phyloP scores from a whole-genome alignment of 768 basidiomycete species.

The Suillus subalutaceus region DNA sequence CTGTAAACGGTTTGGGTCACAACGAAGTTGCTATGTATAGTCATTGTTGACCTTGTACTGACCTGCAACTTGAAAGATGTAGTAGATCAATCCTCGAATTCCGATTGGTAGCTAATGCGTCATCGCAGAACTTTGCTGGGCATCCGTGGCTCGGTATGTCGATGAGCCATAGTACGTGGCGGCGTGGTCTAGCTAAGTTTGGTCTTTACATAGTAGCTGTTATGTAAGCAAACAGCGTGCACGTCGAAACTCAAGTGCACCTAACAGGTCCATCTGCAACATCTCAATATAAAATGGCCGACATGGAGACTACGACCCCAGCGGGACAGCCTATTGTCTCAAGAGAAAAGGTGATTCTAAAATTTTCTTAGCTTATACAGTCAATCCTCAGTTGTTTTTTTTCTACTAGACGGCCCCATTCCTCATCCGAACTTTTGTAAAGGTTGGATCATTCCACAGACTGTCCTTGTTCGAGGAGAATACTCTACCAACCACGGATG shows the following conservation, averaged over 20 bases:
- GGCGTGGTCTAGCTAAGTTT: neutral
- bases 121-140: neutral
- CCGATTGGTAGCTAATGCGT: neutral
- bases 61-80: neutral
- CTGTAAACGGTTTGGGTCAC: neutral
- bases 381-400: conserved; percentile 7
- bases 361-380: neutral
- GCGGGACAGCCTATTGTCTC: conserved; percentile 51
- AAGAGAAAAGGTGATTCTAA: conserved; percentile 54
- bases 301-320: conserved; percentile 46
- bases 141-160: neutral
- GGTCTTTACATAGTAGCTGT: neutral
- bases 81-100: neutral
- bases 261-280: neutral
- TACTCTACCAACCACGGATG: conserved; percentile 74
- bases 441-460: conserved; percentile 79
- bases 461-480: conserved; percentile 78
- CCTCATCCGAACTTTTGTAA: conserved; percentile 80
- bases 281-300: conserved; percentile 28
- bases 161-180: neutral
- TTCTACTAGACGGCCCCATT: conserved; percentile 70
- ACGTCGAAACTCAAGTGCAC: neutral
- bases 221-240: neutral
- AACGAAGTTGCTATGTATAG: neutral
- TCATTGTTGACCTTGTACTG: neutral